A percentile compares a stretch with the other conserved stretches of the same genome.
phyloP scores from a whole-genome alignment of 345 rosid species.

The Clausena lansium region DNA sequence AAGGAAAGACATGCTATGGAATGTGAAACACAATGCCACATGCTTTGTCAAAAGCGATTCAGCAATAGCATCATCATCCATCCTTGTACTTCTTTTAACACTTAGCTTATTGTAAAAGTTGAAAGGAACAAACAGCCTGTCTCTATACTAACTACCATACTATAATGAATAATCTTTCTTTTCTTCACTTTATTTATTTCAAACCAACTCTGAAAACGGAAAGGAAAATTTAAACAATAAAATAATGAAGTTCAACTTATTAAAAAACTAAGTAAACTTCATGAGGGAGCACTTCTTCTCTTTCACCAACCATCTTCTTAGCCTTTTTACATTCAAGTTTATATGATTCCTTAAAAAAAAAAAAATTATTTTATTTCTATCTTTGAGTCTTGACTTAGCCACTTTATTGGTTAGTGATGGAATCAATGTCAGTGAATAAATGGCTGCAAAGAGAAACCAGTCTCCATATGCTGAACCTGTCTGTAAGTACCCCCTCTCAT shows the following conservation, averaged over 20 bases:
- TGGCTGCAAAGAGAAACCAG: slow-evolving; percentile 32
- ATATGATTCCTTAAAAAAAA: background rate
- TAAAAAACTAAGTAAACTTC: slow-evolving; percentile 13
- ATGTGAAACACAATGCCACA: slow-evolving; percentile 51
- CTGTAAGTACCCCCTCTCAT: slow-evolving; percentile 31
- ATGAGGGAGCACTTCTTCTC: slow-evolving; percentile 4
- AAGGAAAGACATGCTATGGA: slow-evolving; percentile 43
- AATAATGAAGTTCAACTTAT: slow-evolving; percentile 3
- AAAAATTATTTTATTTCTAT: background rate
- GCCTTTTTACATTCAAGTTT: background rate
- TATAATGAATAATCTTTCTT: background rate
- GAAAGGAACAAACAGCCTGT: slow-evolving; percentile 47
- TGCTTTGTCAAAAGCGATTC: slow-evolving; percentile 25
- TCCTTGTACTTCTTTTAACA: background rate
- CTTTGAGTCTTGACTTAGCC: background rate
- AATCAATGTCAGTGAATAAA: slow-evolving; percentile 48
- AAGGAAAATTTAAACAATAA: slow-evolving; percentile 10
- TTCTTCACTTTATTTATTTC: slow-evolving; percentile 2
- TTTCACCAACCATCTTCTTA: background rate
- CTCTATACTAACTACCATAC: slow-evolving; percentile 12
- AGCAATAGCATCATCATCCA: background rate
- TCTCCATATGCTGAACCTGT: slow-evolving; percentile 25
- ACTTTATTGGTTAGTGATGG: slow-evolving; percentile 30
- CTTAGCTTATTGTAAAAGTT: slow-evolving; percentile 10
- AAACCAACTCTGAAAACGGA: slow-evolving; percentile 44